Evolutionary conservation across 257 asterid genomes (phyloP), one percentile per base, ranked within the genome.

Genomic region (Scutellaria galericulata): DNA sequence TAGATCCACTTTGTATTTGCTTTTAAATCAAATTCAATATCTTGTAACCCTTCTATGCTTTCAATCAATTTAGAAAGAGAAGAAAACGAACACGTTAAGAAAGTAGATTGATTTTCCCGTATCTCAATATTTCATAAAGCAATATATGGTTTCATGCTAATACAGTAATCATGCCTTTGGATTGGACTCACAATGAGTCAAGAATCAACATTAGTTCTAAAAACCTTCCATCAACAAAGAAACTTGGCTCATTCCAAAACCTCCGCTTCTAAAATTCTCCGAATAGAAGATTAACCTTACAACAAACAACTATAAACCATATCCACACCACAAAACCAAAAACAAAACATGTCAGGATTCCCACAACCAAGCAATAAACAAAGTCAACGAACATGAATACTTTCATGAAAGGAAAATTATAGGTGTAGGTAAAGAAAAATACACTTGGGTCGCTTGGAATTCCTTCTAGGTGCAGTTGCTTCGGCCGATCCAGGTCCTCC

Each of bases 381-480:
- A 14, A 48, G 37, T 58, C 55, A 65, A 42, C 0, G 14, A 56
- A 61, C 2, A 59, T 18, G 8, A 41, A 14, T 24, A 5, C 12
- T 20, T 11, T 20, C 1, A 39, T 54, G 50, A 24, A 31, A 5
- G 20, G 53, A 40, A 11, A 24, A 10, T 27, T 5, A 5, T 24
- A 15, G 31, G 27, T 0, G 27, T 5, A 8, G 53, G 71, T 7
- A 54, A 40, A 40, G 65, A 66, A 68, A 57, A 14, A 22, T 74
- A 92, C 98, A 93, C 82, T 93, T 91, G 35, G 98, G 96, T 40
- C 98, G 78, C 90, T 86, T 91, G 70, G 98, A 93, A 77, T 84
- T 88, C 68, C 96, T 84, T 79, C 92, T 80, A 39, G 90, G 78
- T 9, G 86, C 81, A 11, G 86, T 40, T 9, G 90, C 71, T 75